Evolutionary conservation across 805 yeast genomes (phyloP), one percentile per base, ranked within the genome.

Genomic region (Suhomyces sp.): DNA sequence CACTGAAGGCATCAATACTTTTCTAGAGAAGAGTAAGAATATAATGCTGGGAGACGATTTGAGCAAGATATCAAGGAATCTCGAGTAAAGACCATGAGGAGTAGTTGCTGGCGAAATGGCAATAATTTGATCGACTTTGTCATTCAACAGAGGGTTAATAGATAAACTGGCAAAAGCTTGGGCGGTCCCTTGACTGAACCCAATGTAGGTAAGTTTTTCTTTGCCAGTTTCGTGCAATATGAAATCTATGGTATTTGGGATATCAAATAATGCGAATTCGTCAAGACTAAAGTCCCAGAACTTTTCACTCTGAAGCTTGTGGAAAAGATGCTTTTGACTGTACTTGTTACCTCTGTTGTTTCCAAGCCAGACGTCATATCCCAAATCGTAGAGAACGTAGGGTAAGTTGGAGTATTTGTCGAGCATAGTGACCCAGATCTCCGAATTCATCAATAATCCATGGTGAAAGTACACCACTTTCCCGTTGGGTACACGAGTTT

Each of bases 31-130:
- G 25, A 88, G 58, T 20, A 78, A 56, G 53, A 71, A 85, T 51
- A 90, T 63, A 25, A 88, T 58, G 35, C 77, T 68, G 1, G 97
- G 96, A 3, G 88, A 79, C 1, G 93, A 74, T 46, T 83, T 76
- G 42, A 86, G 76, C 30, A 91, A 65, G 0, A 84, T 72, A 51
- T 86, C 91, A 14, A 86, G 80, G 27, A 91, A 64, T 50, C 80
- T 76, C 43, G 90, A 85, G 43, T 81, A 79, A 25, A 90, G 67
- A 2, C 95, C 93, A 28, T 79, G 82, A 0, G 98, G 98, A 0
- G 95, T 83, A 73, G 91, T 83, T 1, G 97, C 97, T 0, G 98
- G 98, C 0, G 96, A 86, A 28, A 90, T 74, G 2, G 95, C 96
- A 38, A 90, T 77, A 43, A 90, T 82, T 33, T 56, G 50, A 22